Conservation (phyloP, 1,139 yeast species). For the Pichia sp. region DNA sequence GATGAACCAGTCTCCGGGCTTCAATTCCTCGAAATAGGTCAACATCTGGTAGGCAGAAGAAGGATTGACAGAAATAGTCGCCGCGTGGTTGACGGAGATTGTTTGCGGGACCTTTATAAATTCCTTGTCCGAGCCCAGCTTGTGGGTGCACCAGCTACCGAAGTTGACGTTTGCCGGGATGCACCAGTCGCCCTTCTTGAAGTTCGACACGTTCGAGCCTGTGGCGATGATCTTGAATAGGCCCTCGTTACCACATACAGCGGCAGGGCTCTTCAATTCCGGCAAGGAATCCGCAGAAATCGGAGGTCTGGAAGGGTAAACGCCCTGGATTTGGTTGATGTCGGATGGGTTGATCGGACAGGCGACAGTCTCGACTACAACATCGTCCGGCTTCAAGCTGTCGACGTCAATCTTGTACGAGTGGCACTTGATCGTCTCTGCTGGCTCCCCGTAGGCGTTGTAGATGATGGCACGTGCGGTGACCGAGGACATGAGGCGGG, state of each 20-base stretch:
- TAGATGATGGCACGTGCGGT: constrained; percentile 54
- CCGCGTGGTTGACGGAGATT: constrained; percentile 62
- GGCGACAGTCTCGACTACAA: constrained; percentile 64
- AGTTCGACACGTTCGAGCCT: constrained; percentile 48
- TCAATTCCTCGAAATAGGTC: constrained; percentile 50
- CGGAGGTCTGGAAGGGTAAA: constrained; percentile 78
- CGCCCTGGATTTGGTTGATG: constrained; percentile 87
- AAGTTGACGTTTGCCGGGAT: constrained; percentile 77
- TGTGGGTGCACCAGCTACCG: constrained; percentile 95
- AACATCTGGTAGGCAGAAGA: constrained; percentile 89
- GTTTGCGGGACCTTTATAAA: constrained; percentile 49
- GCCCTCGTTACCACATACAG: constrained; percentile 93
- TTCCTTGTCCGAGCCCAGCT: constrained; percentile 46
- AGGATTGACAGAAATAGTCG: constrained; percentile 89
- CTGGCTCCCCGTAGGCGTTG: constrained; percentile 56
- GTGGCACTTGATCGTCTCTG: constrained; percentile 51
- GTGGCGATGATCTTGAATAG: constrained; percentile 74
- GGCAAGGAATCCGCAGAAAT: constrained; percentile 48
- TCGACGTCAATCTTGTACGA: constrained; percentile 44
- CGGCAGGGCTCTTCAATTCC: constrained; percentile 52
- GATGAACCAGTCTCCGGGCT: constrained; percentile 84
- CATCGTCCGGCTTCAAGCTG: constrained; percentile 37
- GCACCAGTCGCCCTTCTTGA: constrained; percentile 82
- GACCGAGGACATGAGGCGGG: constrained; percentile 21
- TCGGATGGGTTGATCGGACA: constrained; percentile 94